Percentiles rank a stretch among this genome's conserved stretches.
Conservation (phyloP, 208 protist genomes). For the Trypanosoma caninum region DNA sequence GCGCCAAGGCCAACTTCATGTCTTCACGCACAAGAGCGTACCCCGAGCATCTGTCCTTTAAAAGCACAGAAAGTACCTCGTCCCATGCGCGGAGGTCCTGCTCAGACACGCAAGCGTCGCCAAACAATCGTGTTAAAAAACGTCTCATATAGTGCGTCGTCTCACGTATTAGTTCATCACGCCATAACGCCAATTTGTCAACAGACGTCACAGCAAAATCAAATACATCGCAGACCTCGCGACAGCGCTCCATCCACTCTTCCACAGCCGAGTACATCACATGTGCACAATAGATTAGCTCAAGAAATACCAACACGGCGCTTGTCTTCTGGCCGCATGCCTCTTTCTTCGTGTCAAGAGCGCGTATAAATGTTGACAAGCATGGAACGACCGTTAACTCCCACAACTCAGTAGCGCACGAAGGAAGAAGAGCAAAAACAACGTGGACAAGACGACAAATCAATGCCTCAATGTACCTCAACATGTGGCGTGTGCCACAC, state of each 20-base stretch:
- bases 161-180: slow-evolving; percentile 12
- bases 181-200: slow-evolving; percentile 8
- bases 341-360: neutral
- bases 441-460: slow-evolving; percentile 37
- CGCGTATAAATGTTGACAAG: neutral
- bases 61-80: neutral
- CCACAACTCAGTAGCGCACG: slow-evolving; percentile 6
- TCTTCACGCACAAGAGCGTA: slow-evolving; percentile 10
- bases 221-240: neutral
- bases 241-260: slow-evolving; percentile 19
- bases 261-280: slow-evolving; percentile 14
- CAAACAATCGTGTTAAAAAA: slow-evolving; percentile 16
- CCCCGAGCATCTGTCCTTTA: neutral
- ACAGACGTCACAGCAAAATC: neutral
- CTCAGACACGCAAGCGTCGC: neutral
- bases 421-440: slow-evolving; percentile 30
- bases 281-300: slow-evolving; percentile 13
- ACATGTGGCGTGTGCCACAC: slow-evolving; percentile 32
- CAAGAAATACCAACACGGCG: neutral
- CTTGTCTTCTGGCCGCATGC: neutral
- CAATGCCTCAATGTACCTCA: slow-evolving; percentile 54
- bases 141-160: neutral
- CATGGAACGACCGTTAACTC: slow-evolving; percentile 11
- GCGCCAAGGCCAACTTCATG: slow-evolving; percentile 7
- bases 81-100: slow-evolving; percentile 11